phyloP scores from a whole-genome alignment of 2,329 filamentous ascomycete genomes.

The Teratosphaeria nubilosa region DNA sequence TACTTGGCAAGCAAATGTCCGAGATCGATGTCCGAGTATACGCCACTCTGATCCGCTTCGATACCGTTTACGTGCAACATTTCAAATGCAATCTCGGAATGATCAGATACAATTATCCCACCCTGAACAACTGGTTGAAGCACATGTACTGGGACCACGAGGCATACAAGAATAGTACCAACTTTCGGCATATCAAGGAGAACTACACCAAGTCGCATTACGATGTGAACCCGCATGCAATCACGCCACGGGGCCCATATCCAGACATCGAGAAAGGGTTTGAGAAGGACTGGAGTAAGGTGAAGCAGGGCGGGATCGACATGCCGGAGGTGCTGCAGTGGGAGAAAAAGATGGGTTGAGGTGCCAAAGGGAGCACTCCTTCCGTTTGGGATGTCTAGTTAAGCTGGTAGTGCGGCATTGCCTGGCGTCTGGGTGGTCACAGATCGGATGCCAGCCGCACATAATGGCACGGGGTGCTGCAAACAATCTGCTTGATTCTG shows the following conservation, averaged over 20 bases:
- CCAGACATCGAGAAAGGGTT: conserved; percentile 47
- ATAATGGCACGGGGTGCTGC: background rate
- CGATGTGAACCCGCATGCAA: conserved; percentile 50
- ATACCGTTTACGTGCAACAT: conserved; percentile 54
- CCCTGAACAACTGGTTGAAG: conserved; percentile 51
- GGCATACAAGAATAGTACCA: conserved; percentile 48
- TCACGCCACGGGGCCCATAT: conserved; percentile 53
- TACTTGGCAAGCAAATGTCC: conserved; percentile 46
- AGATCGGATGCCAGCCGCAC: background rate
- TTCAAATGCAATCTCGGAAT: conserved; percentile 57
- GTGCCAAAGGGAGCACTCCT: background rate
- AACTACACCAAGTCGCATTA: conserved; percentile 53
- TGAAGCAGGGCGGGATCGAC: conserved; percentile 39
- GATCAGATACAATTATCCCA: conserved; percentile 48
- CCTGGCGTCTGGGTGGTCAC: background rate
- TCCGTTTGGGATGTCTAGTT: no score
- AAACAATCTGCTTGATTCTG: background rate
- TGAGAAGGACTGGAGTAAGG: conserved; percentile 38
- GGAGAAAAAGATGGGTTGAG: conserved; percentile 17
- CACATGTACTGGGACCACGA: conserved; percentile 47
- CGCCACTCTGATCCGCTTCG: conserved; percentile 49
- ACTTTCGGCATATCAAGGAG: conserved; percentile 60
- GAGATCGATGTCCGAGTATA: conserved; percentile 52
- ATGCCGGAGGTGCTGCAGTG: conserved; percentile 31
- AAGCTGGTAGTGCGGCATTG: background rate